Percentiles rank a stretch among this genome's conserved stretches.
Evolutionary conservation across 495 filamentous ascomycete genomes (phyloP).

Genomic region (Neurospora sp.): DNA sequence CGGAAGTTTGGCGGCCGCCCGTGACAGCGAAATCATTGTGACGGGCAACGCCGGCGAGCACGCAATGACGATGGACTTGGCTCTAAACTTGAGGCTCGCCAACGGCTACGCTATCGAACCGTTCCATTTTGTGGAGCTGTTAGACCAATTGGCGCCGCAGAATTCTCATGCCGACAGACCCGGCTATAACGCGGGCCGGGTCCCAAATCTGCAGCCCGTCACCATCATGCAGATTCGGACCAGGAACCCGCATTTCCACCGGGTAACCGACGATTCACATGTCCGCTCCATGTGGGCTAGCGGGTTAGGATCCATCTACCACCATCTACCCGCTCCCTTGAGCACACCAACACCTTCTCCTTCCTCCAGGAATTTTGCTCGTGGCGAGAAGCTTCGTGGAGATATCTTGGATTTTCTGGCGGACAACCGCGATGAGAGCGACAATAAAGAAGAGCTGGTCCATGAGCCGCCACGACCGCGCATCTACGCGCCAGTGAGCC

Average conservation of each 20-base stretch:
- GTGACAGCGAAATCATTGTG: slow-evolving; percentile 3
- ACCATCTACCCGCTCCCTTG: slow-evolving; percentile 3
- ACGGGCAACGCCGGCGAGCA: slow-evolving; percentile 27
- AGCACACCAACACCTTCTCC: background rate
- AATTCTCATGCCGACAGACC: background rate
- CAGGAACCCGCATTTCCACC: slow-evolving; percentile 18
- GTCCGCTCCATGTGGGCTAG: slow-evolving; percentile 15
- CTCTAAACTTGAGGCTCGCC: slow-evolving; percentile 13
- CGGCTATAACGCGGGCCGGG: background rate
- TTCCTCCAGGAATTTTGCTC: background rate
- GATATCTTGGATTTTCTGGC: slow-evolving; percentile 4
- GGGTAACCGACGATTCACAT: slow-evolving; percentile 11
- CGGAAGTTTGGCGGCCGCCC: background rate
- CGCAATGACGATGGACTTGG: slow-evolving; percentile 22
- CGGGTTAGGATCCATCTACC: slow-evolving; percentile 18
- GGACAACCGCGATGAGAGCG: background rate
- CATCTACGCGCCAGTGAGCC: slow-evolving; percentile 6
- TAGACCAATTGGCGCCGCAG: background rate
- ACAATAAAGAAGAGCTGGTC: slow-evolving; percentile 1
- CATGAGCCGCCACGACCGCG: slow-evolving; percentile 3
- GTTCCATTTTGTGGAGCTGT: slow-evolving; percentile 19
- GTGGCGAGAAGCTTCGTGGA: background rate
- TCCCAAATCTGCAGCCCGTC: slow-evolving; percentile 1
- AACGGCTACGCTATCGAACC: slow-evolving; percentile 26
- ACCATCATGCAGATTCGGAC: slow-evolving; percentile 18